Conservation (phyloP, 495 filamentous ascomycete species). For the Monascus purpureus region DNA sequence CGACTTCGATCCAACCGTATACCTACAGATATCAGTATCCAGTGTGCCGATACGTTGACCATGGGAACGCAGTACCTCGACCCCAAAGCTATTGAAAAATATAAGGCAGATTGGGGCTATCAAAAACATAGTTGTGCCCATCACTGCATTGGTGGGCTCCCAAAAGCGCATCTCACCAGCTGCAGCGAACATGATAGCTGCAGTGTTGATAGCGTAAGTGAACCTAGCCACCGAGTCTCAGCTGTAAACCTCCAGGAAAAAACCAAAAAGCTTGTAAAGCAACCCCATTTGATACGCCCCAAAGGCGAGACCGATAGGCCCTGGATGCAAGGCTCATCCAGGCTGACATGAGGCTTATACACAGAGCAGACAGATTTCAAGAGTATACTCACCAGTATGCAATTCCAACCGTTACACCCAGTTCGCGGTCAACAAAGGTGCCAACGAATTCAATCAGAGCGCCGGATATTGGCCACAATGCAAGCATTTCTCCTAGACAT, state of each 20-base stretch:
- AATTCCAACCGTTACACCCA: constrained; percentile 31
- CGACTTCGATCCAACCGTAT: constrained; percentile 24
- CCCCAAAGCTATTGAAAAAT: constrained; percentile 18
- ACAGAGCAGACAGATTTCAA: neutral
- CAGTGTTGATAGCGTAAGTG: constrained; percentile 27
- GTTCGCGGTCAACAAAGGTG: constrained; percentile 33
- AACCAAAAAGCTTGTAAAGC: too few species aligned
- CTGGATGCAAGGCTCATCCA: neutral
- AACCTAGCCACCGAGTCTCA: too few species aligned
- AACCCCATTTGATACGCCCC: too few species aligned
- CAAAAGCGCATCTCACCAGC: constrained; percentile 26
- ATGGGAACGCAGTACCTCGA: constrained; percentile 12
- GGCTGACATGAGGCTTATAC: neutral
- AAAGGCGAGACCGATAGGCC: too few species aligned
- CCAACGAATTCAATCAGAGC: constrained; percentile 31
- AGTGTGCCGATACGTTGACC: neutral
- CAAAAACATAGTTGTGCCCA: constrained; percentile 16
- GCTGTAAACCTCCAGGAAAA: too few species aligned
- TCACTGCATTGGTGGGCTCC: constrained; percentile 11
- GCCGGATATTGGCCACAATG: constrained; percentile 33
- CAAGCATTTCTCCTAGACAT: constrained; percentile 34
- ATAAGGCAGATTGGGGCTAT: constrained; percentile 17
- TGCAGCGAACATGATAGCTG: constrained; percentile 22
- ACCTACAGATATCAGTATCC: constrained; percentile 7
- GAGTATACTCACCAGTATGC: constrained; percentile 28